Conservation (phyloP, 2,329 filamentous ascomycete species). For the Fusarium albidum region DNA sequence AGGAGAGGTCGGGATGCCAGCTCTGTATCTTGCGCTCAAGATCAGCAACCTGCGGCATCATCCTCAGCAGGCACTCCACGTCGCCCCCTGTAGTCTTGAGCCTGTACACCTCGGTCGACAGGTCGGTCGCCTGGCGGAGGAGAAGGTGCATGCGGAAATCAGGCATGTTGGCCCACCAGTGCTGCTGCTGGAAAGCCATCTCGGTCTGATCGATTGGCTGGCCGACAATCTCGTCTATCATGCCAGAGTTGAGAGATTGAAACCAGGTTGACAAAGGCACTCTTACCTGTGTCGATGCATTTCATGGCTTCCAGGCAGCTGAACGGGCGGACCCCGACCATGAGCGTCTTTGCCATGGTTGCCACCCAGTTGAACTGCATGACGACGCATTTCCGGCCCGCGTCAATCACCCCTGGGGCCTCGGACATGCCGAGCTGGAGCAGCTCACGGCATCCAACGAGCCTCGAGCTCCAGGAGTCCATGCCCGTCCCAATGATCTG, state of each 20-base stretch:
- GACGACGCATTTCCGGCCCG: background rate
- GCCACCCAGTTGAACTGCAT: constrained; percentile 10
- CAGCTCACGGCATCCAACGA: constrained; percentile 1
- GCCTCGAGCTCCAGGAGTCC: constrained; percentile 5
- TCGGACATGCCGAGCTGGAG: background rate
- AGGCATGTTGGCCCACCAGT: constrained; percentile 2
- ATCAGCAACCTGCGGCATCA: background rate
- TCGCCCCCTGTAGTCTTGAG: background rate
- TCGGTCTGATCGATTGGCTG: background rate
- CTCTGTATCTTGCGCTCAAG: background rate
- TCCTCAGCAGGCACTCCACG: background rate
- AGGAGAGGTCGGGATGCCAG: constrained; percentile 3
- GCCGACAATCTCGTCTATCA: no score
- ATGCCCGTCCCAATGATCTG: constrained; percentile 3
- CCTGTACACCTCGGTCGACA: background rate
- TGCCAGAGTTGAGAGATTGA: no score
- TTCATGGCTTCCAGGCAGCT: no score
- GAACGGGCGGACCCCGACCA: no score
- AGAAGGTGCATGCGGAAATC: constrained; percentile 5
- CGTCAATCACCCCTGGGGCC: background rate
- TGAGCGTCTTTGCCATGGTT: no score
- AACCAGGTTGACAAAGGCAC: no score
- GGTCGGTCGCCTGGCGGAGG: constrained; percentile 4
- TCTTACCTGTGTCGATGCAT: no score
- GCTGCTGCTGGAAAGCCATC: background rate